phyloP scores from a whole-genome alignment of 2,329 filamentous ascomycete genomes.

The Seiridium unicorne region DNA sequence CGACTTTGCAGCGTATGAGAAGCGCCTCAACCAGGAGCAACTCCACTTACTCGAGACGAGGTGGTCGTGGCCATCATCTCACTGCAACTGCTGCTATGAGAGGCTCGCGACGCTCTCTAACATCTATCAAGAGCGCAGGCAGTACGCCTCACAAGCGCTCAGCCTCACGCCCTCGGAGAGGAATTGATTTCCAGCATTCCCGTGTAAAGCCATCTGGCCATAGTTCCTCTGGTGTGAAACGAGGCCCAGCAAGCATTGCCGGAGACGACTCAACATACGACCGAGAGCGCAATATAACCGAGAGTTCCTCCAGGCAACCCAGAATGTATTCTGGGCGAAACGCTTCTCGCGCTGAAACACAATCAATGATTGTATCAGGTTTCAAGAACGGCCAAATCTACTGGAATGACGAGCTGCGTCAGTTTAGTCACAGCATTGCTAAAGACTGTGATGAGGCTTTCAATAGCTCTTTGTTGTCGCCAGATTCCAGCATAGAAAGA shows the following conservation, averaged over 20 bases:
- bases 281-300: slow-evolving; percentile 19
- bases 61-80: slow-evolving; percentile 22
- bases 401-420: slow-evolving; percentile 73
- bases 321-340: slow-evolving; percentile 9
- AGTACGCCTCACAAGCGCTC: slow-evolving; percentile 39
- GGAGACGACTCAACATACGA: slow-evolving; percentile 24
- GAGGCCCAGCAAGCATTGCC: slow-evolving; percentile 23
- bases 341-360: slow-evolving; percentile 13
- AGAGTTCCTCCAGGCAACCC: slow-evolving; percentile 17
- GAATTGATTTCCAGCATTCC: slow-evolving; percentile 53
- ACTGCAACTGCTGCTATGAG: slow-evolving; percentile 26
- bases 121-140: slow-evolving; percentile 47
- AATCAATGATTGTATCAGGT: slow-evolving; percentile 20
- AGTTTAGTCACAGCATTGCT: slow-evolving; percentile 81
- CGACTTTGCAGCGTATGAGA: slow-evolving; percentile 27
- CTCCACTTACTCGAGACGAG: slow-evolving; percentile 26
- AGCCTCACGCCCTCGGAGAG: slow-evolving; percentile 48
- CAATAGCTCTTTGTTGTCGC: slow-evolving; percentile 57
- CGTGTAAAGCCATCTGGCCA: slow-evolving; percentile 32
- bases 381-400: slow-evolving; percentile 20
- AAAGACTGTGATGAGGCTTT: slow-evolving; percentile 93
- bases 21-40: slow-evolving; percentile 31
- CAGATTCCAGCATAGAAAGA: slow-evolving; percentile 13
- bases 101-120: slow-evolving; percentile 41
- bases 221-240: slow-evolving; percentile 1